Evolutionary conservation across 176 grass and related monocot genomes (phyloP).

Genomic region (bread wheat (Triticum aestivum)): IWGSC_CS_RefSeq_v2.1 NC_057802.1:288459458-288459957

Average conservation of each 20-base stretch:
- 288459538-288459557: constrained; percentile 67
- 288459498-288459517: constrained; percentile 36
- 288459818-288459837: neutral
- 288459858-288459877: no score
- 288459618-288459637: constrained; percentile 31
- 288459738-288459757: constrained; percentile 44
- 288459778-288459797: neutral
- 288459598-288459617: constrained; percentile 22
- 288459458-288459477: neutral
- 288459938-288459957: no score
- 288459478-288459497: neutral
- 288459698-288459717: constrained; percentile 37
- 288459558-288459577: constrained; percentile 50
- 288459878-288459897: no score
- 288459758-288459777: constrained; percentile 34
- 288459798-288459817: constrained; percentile 20
- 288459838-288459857: constrained; percentile 12
- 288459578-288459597: constrained; percentile 30
- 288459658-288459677: constrained; percentile 38
- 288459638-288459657: neutral
- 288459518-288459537: constrained; percentile 60
- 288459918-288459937: no score
- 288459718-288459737: constrained; percentile 53
- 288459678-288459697: constrained; percentile 45
- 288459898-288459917: no score